Evolutionary conservation across 2,329 filamentous ascomycete species (phyloP), one percentile per base, ranked within the genome.

Genomic region (Fusarium guadeloupense): DNA sequence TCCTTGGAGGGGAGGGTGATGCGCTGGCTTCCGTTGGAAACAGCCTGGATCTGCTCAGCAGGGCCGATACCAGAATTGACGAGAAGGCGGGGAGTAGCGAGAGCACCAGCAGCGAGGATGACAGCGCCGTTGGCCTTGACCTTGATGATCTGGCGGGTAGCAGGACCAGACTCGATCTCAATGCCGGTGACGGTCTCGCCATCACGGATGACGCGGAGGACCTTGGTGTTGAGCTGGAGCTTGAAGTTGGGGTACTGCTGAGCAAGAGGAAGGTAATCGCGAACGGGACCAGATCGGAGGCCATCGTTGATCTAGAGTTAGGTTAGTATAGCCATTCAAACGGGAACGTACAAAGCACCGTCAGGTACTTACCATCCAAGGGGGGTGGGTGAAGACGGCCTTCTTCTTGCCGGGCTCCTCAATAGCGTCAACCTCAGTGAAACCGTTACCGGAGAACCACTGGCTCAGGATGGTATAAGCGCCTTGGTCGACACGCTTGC

Each of bases 81-180:
- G 3, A 92, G 81, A 41, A 92, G 77, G 74, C 89, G 89, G 13
- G 88, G 80, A 3, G 87, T 87, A n/a, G 87, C 87, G 59, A 92
- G 90, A 1, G 88, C 78, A 41, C 89, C 89, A 1, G 87, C 85
- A 16, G 89, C 84, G 26, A 91, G 76, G 64, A 92, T 83, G 38
- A 92, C 88, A 1, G 54, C 64, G 13, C 66, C 66, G 3, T 61
- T 59, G n/a, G 55, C 12, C 46, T 66, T 69, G 21, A 69, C 45
- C 21, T 69, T 69, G 59, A 69, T 69, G 46, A 68, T 66, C 28
- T 69, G 66, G 4, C 66, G 64, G 2, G 66, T 64, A 16, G 55
- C 50, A 45, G 87, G 84, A 9, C 89, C 89, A 12, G 81, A 84
- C 68, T 87, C 82, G n/a, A 90, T 81, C 69, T 91, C 85, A n/a